Conservation (phyloP, 768 basidiomycete genomes). For the Candolleomyces aberdarensis region DNA sequence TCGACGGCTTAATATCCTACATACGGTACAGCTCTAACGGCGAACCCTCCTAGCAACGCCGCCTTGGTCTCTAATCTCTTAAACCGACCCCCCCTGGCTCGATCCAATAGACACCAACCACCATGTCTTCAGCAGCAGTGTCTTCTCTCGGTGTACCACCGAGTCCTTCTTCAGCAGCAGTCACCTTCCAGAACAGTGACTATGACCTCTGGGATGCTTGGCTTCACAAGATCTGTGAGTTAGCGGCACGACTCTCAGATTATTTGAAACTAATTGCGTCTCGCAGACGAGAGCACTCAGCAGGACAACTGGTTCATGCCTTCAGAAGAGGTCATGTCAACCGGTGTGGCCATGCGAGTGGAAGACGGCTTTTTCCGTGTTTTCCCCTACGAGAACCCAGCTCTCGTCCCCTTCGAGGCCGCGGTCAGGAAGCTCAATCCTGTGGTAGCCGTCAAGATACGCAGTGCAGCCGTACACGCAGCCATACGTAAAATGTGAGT, state of each 20-base stretch:
- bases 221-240: conserved; percentile 69
- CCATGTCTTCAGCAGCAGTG: conserved; percentile 7
- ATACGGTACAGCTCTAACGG: neutral
- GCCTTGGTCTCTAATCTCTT: neutral
- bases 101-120: conserved; percentile 1
- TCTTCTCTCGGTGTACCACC: conserved; percentile 4
- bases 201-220: conserved; percentile 80
- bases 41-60: neutral
- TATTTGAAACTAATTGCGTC: neutral
- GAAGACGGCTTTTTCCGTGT: conserved; percentile 63
- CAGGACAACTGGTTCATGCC: conserved; percentile 84
- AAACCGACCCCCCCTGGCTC: conserved; percentile 7
- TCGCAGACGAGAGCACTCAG: conserved; percentile 51
- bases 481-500: conserved; percentile 66
- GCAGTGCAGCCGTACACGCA: conserved; percentile 74
- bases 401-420: conserved; percentile 73
- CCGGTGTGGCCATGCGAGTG: conserved; percentile 73
- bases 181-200: conserved; percentile 56
- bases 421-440: conserved; percentile 77
- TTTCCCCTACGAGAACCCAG: conserved; percentile 81
- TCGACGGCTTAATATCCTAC: conserved; percentile 7
- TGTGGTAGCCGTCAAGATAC: conserved; percentile 76
- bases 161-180: conserved; percentile 16
- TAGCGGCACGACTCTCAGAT: neutral
- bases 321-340: conserved; percentile 63